Evolutionary conservation across 2,329 filamentous ascomycete genomes (phyloP).

Genomic region (Remersonia thermophila): DNA sequence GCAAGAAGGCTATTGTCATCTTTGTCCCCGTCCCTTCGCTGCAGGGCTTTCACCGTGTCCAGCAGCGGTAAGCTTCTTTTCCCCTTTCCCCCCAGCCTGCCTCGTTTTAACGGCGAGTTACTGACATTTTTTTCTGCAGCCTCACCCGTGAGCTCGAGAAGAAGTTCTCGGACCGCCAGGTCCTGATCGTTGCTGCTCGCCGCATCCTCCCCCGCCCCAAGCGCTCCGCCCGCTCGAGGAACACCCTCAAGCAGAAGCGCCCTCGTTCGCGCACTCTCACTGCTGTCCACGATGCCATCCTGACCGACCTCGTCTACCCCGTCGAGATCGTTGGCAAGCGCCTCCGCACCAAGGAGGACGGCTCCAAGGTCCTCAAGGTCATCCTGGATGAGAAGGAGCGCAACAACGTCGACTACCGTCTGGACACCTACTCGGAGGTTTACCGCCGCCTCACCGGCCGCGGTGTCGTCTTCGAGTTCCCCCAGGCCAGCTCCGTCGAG

Average conservation of each 20-base stretch:
- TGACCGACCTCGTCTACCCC: slow-evolving; percentile 95
- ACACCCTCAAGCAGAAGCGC: slow-evolving; percentile 96
- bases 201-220: slow-evolving; percentile 97
- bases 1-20: slow-evolving; percentile 99
- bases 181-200: slow-evolving; percentile 96
- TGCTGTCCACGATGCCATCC: slow-evolving; percentile 96
- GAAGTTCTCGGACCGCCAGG: slow-evolving; percentile 99
- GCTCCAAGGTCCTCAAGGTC: slow-evolving; percentile 97
- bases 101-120: too few relatives aligned
- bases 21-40: slow-evolving; percentile 99
- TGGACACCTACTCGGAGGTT: slow-evolving; percentile 99
- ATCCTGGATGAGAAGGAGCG: slow-evolving; percentile 99
- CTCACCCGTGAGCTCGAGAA: slow-evolving; percentile 99
- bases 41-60: slow-evolving; percentile 96
- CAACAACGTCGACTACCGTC: slow-evolving; percentile 96
- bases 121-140: too few relatives aligned
- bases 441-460: slow-evolving; percentile 97
- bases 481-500: slow-evolving; percentile 65
- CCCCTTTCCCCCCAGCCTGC: neutral
- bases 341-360: slow-evolving; percentile 96
- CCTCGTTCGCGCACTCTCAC: slow-evolving; percentile 96
- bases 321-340: slow-evolving; percentile 99
- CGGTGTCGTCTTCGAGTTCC: slow-evolving; percentile 97
- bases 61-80: slow-evolving; percentile 75
- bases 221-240: slow-evolving; percentile 93